Percentiles rank a stretch among this genome's conserved stretches.
Conservation (phyloP, 2,329 filamentous ascomycete species). For the Ceratocystis colombiana region DNA sequence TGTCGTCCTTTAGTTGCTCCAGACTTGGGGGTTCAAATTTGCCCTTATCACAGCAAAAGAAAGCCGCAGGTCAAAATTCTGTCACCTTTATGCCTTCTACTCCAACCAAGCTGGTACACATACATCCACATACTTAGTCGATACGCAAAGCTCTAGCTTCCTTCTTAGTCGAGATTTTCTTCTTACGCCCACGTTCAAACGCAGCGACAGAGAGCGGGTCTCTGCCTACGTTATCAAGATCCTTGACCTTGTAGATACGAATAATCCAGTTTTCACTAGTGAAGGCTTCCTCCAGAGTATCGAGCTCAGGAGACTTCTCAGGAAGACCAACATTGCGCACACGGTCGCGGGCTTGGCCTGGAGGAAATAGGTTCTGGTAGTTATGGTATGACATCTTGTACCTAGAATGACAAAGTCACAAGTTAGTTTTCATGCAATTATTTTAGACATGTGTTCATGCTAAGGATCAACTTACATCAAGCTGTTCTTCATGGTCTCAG, state of each 20-base stretch:
- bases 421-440: slow-evolving; percentile 24
- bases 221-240: slow-evolving; percentile 88
- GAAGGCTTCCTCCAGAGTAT: slow-evolving; percentile 89
- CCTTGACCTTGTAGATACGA: slow-evolving; percentile 98
- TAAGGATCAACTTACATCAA: slow-evolving; percentile 65
- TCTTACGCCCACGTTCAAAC: slow-evolving; percentile 73
- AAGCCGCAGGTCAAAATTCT: slow-evolving; percentile 23
- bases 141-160: slow-evolving; percentile 59
- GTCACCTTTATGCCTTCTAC: neutral
- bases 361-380: slow-evolving; percentile 82
- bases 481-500: slow-evolving; percentile 97
- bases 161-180: slow-evolving; percentile 64
- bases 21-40: neutral
- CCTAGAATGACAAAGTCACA: slow-evolving; percentile 42
- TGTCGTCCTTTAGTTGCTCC: neutral
- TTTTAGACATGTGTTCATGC: neutral
- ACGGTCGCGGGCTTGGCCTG: slow-evolving; percentile 80
- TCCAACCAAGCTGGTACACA: neutral
- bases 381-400: slow-evolving; percentile 99
- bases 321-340: slow-evolving; percentile 75
- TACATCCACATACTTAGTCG: slow-evolving; percentile 43
- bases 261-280: slow-evolving; percentile 99
- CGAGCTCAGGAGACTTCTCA: slow-evolving; percentile 73
- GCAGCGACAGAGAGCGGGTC: slow-evolving; percentile 62
- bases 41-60: slow-evolving; percentile 9